Conservation (phyloP, 2,329 filamentous ascomycete species). For the Botryotinia convoluta region DNA sequence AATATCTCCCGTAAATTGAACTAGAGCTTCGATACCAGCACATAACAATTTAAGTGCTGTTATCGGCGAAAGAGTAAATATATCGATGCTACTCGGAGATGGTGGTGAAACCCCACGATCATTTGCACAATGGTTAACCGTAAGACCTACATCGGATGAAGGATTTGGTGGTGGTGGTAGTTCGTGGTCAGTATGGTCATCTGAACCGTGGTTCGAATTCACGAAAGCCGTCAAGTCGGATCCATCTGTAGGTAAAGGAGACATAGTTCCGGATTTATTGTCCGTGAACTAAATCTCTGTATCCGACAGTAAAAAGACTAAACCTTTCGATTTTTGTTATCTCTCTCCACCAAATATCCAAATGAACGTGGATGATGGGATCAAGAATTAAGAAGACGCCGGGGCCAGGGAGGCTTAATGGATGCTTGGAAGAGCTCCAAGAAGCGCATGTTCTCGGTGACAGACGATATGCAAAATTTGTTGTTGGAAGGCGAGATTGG, state of each 20-base stretch:
- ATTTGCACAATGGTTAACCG: slow-evolving; percentile 30
- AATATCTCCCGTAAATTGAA: slow-evolving; percentile 45
- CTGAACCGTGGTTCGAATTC: slow-evolving; percentile 36
- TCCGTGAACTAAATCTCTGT: background rate
- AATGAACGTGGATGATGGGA: background rate
- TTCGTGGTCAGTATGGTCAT: slow-evolving; percentile 34
- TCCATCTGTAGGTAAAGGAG: background rate
- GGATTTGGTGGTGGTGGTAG: slow-evolving; percentile 37
- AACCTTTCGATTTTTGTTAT: background rate
- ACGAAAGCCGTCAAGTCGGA: background rate
- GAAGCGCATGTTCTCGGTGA: slow-evolving; percentile 35
- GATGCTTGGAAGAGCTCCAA: slow-evolving; percentile 24
- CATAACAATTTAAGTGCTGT: slow-evolving; percentile 79
- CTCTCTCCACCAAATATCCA: slow-evolving; percentile 9
- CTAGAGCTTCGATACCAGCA: slow-evolving; percentile 66
- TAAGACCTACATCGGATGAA: slow-evolving; percentile 34
- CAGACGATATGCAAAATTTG: slow-evolving; percentile 25
- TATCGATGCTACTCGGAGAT: slow-evolving; percentile 53
- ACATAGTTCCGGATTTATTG: slow-evolving; percentile 4
- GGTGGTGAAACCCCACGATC: slow-evolving; percentile 33
- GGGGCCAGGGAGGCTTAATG: slow-evolving; percentile 30
- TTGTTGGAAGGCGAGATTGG: slow-evolving; percentile 21
- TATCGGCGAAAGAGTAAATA: slow-evolving; percentile 69
- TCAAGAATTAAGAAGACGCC: slow-evolving; percentile 25
- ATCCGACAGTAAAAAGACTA: background rate